These are phyloP conservation scores for Endocalyx cinctus DNA, from an alignment of 2,329 filamentous ascomycete species.

Conservation along the genomic window DNA sequence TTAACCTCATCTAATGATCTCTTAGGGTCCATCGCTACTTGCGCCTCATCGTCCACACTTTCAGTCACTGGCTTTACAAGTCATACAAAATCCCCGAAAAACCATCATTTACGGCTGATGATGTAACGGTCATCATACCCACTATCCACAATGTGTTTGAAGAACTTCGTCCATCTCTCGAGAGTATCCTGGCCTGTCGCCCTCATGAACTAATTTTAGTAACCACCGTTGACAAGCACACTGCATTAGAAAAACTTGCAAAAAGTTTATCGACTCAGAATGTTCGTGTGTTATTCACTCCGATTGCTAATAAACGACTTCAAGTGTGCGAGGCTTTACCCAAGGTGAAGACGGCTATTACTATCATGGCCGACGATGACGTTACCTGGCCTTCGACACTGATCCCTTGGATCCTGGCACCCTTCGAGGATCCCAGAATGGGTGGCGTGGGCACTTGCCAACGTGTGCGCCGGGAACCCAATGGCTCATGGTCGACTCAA, in stretches of 20 bases:
- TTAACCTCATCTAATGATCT: slow-evolving; percentile 14
- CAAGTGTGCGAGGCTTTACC: slow-evolving; percentile 91
- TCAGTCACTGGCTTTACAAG: slow-evolving; percentile 82
- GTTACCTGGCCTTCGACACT: slow-evolving; percentile 86
- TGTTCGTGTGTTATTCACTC: slow-evolving; percentile 70
- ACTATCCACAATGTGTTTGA: slow-evolving; percentile 85
- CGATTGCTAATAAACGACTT: slow-evolving; percentile 89
- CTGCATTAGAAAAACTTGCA: slow-evolving; percentile 62
- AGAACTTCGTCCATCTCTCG: slow-evolving; percentile 75
- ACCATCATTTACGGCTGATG: slow-evolving; percentile 71
- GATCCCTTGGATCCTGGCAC: slow-evolving; percentile 86
- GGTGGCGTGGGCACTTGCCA: slow-evolving; percentile 93
- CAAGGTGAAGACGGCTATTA: slow-evolving; percentile 76
- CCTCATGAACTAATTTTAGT: slow-evolving; percentile 76
- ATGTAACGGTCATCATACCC: slow-evolving; percentile 92
- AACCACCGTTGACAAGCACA: slow-evolving; percentile 76
- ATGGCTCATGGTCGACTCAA: slow-evolving; percentile 53
- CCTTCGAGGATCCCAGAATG: slow-evolving; percentile 78
- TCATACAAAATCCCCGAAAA: slow-evolving; percentile 78
- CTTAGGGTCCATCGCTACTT: slow-evolving; percentile 80
- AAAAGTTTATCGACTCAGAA: slow-evolving; percentile 54
- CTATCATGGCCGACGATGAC: slow-evolving; percentile 92
- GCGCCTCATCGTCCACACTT: slow-evolving; percentile 77
- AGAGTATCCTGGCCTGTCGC: slow-evolving; percentile 67
- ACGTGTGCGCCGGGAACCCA: slow-evolving; percentile 67